Evolutionary conservation across 1,139 yeast species (phyloP).

Genomic region (Magnusiomyces sp.): DNA sequence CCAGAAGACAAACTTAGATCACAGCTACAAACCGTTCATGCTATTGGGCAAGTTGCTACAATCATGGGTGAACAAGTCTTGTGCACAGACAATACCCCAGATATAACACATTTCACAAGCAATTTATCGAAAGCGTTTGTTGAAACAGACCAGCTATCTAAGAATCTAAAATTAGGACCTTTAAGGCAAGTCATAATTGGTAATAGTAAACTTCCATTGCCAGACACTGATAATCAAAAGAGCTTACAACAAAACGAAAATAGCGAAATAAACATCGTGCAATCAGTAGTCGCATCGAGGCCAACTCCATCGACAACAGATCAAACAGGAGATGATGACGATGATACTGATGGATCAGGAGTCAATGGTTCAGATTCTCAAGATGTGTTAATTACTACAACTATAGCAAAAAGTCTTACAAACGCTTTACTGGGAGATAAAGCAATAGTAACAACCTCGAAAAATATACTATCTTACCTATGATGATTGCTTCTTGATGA

Average conservation of each 20-base stretch:
- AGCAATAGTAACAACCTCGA: neutral
- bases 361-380: neutral
- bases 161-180: slow-evolving; percentile 26
- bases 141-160: slow-evolving; percentile 23
- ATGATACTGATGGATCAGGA: neutral
- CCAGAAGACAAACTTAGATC: slow-evolving; percentile 4
- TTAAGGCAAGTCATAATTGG: slow-evolving; percentile 22
- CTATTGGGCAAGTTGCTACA: slow-evolving; percentile 21
- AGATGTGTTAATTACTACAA: slow-evolving; percentile 2
- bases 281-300: neutral
- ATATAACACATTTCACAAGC: slow-evolving; percentile 13
- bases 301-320: neutral
- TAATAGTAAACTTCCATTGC: neutral
- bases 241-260: neutral
- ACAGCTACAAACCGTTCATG: slow-evolving; percentile 9
- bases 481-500: too few relatives aligned
- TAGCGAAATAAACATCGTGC: neutral
- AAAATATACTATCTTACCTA: neutral
- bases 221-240: neutral
- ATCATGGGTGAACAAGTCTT: slow-evolving; percentile 20
- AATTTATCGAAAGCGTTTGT: slow-evolving; percentile 20
- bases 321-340: neutral
- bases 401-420: neutral
- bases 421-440: slow-evolving; percentile 2
- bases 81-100: slow-evolving; percentile 14